Base-by-base conservation (phyloP, 345 rosid genomes). In the Eutrema japonicum region DNA sequence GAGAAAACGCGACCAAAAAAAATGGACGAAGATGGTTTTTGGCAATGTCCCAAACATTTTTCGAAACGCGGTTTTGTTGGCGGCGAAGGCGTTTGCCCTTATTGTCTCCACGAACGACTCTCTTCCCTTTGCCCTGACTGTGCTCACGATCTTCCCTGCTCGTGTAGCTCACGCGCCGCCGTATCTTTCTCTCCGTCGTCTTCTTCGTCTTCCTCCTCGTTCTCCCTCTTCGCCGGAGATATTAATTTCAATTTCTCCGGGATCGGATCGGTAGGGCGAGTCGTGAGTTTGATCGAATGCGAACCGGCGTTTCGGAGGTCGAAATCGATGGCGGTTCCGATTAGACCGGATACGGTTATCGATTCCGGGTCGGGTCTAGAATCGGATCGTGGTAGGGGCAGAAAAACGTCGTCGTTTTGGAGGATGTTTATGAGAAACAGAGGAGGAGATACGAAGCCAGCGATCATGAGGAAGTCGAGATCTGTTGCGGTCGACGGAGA, bases 401-500 rank as follows among this genome's bases (percentile, higher is more conserved):
- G 10, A 71, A 79, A 63, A 57, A 58, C 82, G 55, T 27, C 80
- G 79, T 74, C 91, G 75, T 82, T 91, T 56, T 89, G 90, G 93
- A 80, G 85, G 32, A 50, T 85, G 51, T 80, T 89, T 46, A 79
- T 64, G 66, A 63, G 76, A 67, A 58, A 59, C 65, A 80, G 64
- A 65, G 78, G 84, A 51, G 66, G 83, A 45, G 67, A 78, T 77
- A 59, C 79, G 41, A 76, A 79, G 82, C 80, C 55, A 54, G 56
- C 36, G 78, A 85, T 88, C 86, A 89, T 89, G 98, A 83, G 80
- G 80, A 89, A 85, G 72, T 94, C 96, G n/a, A 88, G 96, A 82
- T 94, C 98, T 13, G 82, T 89, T 65, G 87, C 87, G 5, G 86
- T 87, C 1, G 81, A 22, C 12, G 76, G 62, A 5, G 88, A 86